Evolutionary conservation across 352 stramenopile species (phyloP), one percentile per base, ranked within the genome.

Genomic region (Phytophthora ohioensis): DNA sequence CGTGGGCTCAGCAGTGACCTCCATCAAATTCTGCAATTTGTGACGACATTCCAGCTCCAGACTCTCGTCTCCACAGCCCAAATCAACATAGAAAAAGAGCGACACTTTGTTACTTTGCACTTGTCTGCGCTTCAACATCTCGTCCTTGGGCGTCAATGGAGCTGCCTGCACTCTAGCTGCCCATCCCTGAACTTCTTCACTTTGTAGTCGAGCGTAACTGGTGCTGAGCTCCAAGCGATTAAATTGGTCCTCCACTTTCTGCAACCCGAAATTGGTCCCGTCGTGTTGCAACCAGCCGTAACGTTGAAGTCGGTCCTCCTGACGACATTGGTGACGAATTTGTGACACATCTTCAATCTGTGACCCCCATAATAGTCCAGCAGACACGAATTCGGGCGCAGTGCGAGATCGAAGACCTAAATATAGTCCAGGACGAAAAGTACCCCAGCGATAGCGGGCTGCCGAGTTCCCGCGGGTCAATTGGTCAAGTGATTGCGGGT

Each of bases 241-340:
- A 73, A 87, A 87, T 74, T 93, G 87, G 56, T 96, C 88, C 39
- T 90, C 81, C 21, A 96, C 73, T 17, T 45, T 72, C 61, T 96
- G 87, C 17, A 69, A 49, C 2, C 84, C 88, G 62, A 84, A 96
- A 48, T 47, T 63, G 32, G 63, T 71, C 21, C 88, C 88, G 57
- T 96, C 85, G 68, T 96, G 88, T 36, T 91, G 63, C 6, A 86
- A 62, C 88, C 88, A 96, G n/a, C 87, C 87, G 63, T 96, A 96
- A 39, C 82, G 84, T 58, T 93, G 77, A 43, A 96, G 64, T 11
- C 79, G 81, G 67, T 96, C 88, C 35, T 93, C 85, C 52, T 96
- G 86, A 0, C 82, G 81, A 59, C 87, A 93, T 58, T 91, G 75
- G 69, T 94, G 85, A 42, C 87, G 73, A 15, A 96, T 64, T 71